Evolutionary conservation across 2,329 filamentous ascomycete species (phyloP).

Genomic region (Pseudogymnoascus sp.): DNA sequence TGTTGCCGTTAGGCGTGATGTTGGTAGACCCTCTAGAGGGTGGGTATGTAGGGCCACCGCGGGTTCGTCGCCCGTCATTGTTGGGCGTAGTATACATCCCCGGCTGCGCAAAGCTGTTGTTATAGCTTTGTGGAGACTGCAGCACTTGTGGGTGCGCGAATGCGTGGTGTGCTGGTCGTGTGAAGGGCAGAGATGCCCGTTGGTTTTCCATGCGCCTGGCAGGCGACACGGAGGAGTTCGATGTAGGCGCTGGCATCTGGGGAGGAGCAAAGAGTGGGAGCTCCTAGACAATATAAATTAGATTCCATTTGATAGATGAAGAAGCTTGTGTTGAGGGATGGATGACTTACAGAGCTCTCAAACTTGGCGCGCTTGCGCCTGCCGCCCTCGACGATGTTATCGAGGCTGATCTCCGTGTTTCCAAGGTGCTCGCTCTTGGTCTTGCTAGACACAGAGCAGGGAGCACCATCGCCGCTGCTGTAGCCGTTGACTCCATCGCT

Average conservation of each 20-base stretch:
- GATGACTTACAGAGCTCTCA: constrained; percentile 83
- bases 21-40: constrained; percentile 32
- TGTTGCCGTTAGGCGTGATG: constrained; percentile 35
- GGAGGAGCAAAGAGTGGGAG: constrained; percentile 89
- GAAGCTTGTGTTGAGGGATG: neutral
- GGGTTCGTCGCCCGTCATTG: constrained; percentile 55
- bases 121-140: constrained; percentile 76
- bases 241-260: constrained; percentile 87
- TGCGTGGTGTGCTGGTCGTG: constrained; percentile 66
- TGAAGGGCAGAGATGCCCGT: constrained; percentile 66
- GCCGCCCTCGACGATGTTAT: constrained; percentile 96
- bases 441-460: constrained; percentile 68
- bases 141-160: constrained; percentile 70
- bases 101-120: constrained; percentile 44
- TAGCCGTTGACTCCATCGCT: constrained; percentile 64
- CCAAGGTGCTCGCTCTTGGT: constrained; percentile 76
- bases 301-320: neutral
- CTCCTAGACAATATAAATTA: constrained; percentile 52
- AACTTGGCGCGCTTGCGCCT: constrained; percentile 90
- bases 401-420: constrained; percentile 93
- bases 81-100: constrained; percentile 55
- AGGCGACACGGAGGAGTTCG: constrained; percentile 93
- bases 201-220: constrained; percentile 69
- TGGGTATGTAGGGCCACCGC: constrained; percentile 52
- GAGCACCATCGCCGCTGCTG: constrained; percentile 78